Conservation (phyloP, 2,329 filamentous ascomycete species). For the Pseudopithomyces chartarum region DNA sequence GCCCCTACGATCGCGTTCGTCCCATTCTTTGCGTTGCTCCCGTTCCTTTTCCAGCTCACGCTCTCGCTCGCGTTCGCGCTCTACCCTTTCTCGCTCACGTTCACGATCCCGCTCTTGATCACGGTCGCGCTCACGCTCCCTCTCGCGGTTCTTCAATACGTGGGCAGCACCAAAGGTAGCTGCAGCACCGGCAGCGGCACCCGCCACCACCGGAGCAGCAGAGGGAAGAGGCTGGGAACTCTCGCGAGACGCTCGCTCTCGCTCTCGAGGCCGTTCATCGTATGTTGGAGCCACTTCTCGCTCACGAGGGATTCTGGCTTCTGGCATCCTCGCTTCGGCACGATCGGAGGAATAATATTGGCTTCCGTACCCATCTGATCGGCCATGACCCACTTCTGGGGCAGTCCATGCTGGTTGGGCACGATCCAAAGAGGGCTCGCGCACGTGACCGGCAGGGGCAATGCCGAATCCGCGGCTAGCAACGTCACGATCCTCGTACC, state of each 20-base stretch:
- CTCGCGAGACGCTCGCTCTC: constrained; percentile 24
- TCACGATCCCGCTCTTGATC: constrained; percentile 43
- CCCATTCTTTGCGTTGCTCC: constrained; percentile 27
- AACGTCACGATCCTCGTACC: constrained; percentile 51
- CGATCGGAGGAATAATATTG: constrained; percentile 33
- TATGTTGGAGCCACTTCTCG: constrained; percentile 27
- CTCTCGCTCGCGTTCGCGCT: not conserved
- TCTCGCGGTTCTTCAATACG: constrained; percentile 37
- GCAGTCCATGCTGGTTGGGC: constrained; percentile 31
- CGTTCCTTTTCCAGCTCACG: constrained; percentile 45
- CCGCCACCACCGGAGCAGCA: constrained; percentile 32
- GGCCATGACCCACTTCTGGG: constrained; percentile 20
- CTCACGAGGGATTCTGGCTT: constrained; percentile 30
- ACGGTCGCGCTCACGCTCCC: constrained; percentile 38
- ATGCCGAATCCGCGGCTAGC: constrained; percentile 56
- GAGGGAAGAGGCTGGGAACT: constrained; percentile 11
- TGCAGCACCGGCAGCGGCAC: constrained; percentile 35
- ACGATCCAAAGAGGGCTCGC: constrained; percentile 49
- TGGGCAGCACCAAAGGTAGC: constrained; percentile 37
- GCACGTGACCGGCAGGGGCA: constrained; percentile 25
- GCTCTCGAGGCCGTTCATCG: constrained; percentile 39
- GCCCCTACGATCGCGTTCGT: constrained; percentile 40
- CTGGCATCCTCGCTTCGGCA: constrained; percentile 36
- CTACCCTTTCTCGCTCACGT: constrained; percentile 25
- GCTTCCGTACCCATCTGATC: constrained; percentile 26